Evolutionary conservation across 352 stramenopile species (phyloP).

Genomic region (Phytophthora nicotianae): DNA sequence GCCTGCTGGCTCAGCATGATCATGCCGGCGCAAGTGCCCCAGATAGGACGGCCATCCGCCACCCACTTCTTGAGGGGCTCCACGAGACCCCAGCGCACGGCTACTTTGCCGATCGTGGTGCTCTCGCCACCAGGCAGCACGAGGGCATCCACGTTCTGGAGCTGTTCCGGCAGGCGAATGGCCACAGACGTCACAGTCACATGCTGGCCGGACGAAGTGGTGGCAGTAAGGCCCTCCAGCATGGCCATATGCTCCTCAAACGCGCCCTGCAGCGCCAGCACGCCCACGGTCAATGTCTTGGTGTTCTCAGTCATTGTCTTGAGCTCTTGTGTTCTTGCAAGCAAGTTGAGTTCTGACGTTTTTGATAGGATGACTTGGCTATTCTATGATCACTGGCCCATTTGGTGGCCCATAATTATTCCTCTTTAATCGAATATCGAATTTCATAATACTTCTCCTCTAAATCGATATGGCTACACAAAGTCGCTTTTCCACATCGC

Average conservation of each 20-base stretch:
- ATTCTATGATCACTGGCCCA: conserved; percentile 8
- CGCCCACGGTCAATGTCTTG: conserved; percentile 66
- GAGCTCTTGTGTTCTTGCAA: not conserved
- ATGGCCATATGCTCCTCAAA: conserved; percentile 93
- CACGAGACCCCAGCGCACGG: conserved; percentile 77
- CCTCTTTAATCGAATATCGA: not conserved
- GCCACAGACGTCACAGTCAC: conserved; percentile 65
- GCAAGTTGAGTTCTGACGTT: conserved; percentile 11
- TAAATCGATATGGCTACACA: conserved; percentile 14
- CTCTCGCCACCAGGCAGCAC: conserved; percentile 96
- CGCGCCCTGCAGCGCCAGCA: conserved; percentile 91
- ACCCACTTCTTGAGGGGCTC: conserved; percentile 87
- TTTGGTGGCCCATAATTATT: conserved; percentile 5
- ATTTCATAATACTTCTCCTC: not conserved
- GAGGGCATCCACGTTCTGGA: conserved; percentile 89
- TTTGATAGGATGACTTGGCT: conserved; percentile 3
- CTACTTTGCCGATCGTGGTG: conserved; percentile 95
- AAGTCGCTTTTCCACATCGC: conserved; percentile 1
- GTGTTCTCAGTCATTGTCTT: conserved; percentile 17
- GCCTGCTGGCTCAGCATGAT: conserved; percentile 92
- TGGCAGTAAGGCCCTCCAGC: conserved; percentile 56
- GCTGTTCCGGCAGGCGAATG: conserved; percentile 81
- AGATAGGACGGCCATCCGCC: conserved; percentile 80
- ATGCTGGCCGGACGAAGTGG: conserved; percentile 20
- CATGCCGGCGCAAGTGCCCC: conserved; percentile 97